These are phyloP conservation scores for Fusarium circinatum DNA, from an alignment of 2,329 filamentous ascomycete genomes.

Conservation along the genomic window DNA sequence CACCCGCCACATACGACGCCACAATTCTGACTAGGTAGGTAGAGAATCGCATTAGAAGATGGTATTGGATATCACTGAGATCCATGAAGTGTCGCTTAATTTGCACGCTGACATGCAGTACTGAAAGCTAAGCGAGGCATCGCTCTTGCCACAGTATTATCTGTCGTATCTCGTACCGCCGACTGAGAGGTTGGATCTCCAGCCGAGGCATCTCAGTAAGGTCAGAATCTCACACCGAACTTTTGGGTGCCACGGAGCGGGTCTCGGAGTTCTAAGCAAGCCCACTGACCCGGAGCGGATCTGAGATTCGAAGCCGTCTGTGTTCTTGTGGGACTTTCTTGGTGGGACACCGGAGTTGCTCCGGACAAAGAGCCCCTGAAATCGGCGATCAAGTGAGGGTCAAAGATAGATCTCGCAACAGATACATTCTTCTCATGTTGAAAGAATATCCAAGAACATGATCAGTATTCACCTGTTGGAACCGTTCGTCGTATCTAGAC, in stretches of 20 bases:
- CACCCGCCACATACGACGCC: slow-evolving; percentile 11
- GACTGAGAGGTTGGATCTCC: neutral
- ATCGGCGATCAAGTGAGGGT: neutral
- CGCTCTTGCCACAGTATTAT: slow-evolving; percentile 7
- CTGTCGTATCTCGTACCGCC: neutral
- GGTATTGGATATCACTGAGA: slow-evolving; percentile 13
- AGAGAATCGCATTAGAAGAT: slow-evolving; percentile 15
- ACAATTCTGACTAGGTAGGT: neutral
- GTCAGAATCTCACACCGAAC: neutral
- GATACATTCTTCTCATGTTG: neutral
- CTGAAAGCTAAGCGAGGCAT: slow-evolving; percentile 1
- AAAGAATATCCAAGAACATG: neutral
- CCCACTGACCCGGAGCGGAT: neutral
- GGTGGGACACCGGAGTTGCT: neutral
- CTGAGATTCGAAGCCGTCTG: neutral
- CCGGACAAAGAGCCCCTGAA: slow-evolving; percentile 1
- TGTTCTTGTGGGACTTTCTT: neutral
- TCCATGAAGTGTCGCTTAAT: slow-evolving; percentile 1
- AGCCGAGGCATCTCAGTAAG: neutral
- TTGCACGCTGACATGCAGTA: slow-evolving; percentile 4
- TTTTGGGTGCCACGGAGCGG: slow-evolving; percentile 7
- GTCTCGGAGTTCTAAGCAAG: neutral
- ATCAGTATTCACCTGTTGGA: neutral
- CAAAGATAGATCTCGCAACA: neutral
- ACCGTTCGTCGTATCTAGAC: neutral